Evolutionary conservation across 2,329 filamentous ascomycete genomes (phyloP).

Genomic region (Claviceps capensis): DNA sequence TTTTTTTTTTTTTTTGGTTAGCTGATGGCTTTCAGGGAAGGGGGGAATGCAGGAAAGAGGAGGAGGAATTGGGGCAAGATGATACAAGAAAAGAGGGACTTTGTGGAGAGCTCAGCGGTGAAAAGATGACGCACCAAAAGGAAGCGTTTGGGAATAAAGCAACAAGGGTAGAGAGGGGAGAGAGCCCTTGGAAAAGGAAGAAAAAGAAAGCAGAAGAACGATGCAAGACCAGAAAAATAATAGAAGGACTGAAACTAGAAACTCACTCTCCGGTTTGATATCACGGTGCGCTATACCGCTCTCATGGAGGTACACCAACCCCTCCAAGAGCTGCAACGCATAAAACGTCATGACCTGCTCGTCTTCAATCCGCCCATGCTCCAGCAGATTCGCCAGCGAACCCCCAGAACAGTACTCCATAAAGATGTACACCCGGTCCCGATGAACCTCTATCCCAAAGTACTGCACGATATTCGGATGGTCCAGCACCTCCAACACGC

Average conservation of each 20-base stretch:
- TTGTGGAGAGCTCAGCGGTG: background rate
- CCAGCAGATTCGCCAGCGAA: slow-evolving; percentile 75
- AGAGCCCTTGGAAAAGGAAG: background rate
- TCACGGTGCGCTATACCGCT: slow-evolving; percentile 87
- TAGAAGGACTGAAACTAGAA: background rate
- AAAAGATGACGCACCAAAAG: background rate
- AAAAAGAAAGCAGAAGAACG: background rate
- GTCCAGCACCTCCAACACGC: slow-evolving; percentile 84
- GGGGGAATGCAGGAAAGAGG: background rate
- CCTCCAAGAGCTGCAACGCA: slow-evolving; percentile 83
- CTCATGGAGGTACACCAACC: slow-evolving; percentile 85
- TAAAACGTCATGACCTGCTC: slow-evolving; percentile 98
- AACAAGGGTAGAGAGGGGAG: background rate
- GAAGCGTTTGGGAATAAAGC: background rate
- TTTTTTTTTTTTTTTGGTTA: too few species aligned
- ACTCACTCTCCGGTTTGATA: slow-evolving; percentile 91
- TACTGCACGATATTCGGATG: slow-evolving; percentile 98
- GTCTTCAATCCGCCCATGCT: slow-evolving; percentile 94
- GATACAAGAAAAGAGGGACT: background rate
- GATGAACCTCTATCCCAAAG: slow-evolving; percentile 93
- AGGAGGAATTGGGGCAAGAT: background rate
- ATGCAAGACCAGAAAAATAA: background rate
- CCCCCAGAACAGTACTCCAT: slow-evolving; percentile 99
- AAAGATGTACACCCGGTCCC: slow-evolving; percentile 99
- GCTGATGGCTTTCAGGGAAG: slow-evolving; percentile 5